Base-by-base conservation (phyloP, 2,329 filamentous ascomycete species). In the Diaporthe batatas region DNA sequence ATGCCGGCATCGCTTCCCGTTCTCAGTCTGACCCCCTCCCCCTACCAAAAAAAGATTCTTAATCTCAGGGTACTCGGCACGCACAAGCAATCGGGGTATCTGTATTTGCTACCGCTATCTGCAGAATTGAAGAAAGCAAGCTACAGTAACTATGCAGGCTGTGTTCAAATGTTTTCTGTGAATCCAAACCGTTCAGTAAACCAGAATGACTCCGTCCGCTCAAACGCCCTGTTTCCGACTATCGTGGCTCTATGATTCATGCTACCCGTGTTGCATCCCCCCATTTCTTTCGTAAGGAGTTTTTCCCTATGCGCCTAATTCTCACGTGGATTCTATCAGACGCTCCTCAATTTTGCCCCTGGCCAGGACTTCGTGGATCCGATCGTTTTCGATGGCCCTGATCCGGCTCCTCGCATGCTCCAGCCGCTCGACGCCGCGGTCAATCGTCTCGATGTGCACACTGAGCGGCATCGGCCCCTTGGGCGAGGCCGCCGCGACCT, bases 381-480 rank as follows among this genome's bases (percentile, higher is more conserved):
- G 83, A 44, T 92, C 88, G 54, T 90, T 86, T 83, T 93, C 91
- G 21, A 89, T 81, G 39, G 84, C 86, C 70, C 88, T 84, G 23
- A 90, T 88, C 74, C 89, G 87, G 54, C 88, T 86, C 73, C 93
- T 86, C 59, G 91, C 90, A 29, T 84, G 82, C 79, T 94, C 91
- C 74, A 96, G 82, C 75, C 94, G 86, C 80, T 95, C 92, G 1
- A 95, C 90, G 0, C 92, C 92, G 64, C 90, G 84, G 72, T 92
- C 87, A 74, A 96, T 94, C 71, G 90, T 91, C 76, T 94, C 91
- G 53, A 96, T 91, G 79, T 96, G 93, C 54, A 94, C 91, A 67
- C 88, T 87, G 6, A 96, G 83, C 3, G 93, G 92, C 12, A 94
- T 85, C 36, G 85, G 83, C 4, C 82, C 80, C 44, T 71, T 73